Evolutionary conservation across 2,329 filamentous ascomycete genomes (phyloP).

Genomic region (Aureobasidium sp.): DNA sequence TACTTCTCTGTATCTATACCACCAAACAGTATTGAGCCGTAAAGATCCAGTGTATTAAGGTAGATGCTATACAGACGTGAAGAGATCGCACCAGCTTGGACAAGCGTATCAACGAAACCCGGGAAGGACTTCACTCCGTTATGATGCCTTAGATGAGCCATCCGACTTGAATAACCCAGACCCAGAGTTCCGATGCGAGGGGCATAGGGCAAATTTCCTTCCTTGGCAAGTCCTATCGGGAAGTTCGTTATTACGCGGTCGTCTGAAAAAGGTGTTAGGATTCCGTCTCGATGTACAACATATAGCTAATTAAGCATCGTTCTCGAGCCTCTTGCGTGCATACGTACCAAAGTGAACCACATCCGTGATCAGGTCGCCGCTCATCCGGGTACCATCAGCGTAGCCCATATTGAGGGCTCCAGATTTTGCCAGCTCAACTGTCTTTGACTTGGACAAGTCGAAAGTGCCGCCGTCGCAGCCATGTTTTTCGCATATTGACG

Average conservation of each 20-base stretch:
- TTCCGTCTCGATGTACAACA: neutral
- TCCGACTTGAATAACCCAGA: conserved; percentile 26
- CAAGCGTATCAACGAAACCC: conserved; percentile 29
- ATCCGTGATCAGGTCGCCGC: conserved; percentile 24
- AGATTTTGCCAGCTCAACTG: conserved; percentile 22
- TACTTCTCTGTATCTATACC: conserved; percentile 29
- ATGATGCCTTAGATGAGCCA: conserved; percentile 18
- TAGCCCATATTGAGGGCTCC: conserved; percentile 28
- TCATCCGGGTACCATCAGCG: conserved; percentile 25
- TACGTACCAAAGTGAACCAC: conserved; percentile 18
- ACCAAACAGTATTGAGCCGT: conserved; percentile 30
- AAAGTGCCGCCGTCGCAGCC: conserved; percentile 27
- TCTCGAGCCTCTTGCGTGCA: neutral
- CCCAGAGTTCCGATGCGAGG: conserved; percentile 28
- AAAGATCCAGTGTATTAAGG: conserved; percentile 23
- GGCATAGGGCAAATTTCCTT: conserved; percentile 19
- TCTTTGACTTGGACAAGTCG: conserved; percentile 22
- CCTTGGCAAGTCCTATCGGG: conserved; percentile 29
- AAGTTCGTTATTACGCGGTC: conserved; percentile 24
- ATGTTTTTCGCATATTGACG: conserved; percentile 21
- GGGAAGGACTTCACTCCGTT: conserved; percentile 16
- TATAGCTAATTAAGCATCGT: no score
- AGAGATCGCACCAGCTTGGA: conserved; percentile 26
- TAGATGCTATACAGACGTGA: conserved; percentile 28
- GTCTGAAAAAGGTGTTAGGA: conserved; percentile 17